A percentile compares a stretch with the other conserved stretches of the same genome.
phyloP scores from a whole-genome alignment of 2,329 filamentous ascomycete species.

The Colletotrichum sidae region DNA sequence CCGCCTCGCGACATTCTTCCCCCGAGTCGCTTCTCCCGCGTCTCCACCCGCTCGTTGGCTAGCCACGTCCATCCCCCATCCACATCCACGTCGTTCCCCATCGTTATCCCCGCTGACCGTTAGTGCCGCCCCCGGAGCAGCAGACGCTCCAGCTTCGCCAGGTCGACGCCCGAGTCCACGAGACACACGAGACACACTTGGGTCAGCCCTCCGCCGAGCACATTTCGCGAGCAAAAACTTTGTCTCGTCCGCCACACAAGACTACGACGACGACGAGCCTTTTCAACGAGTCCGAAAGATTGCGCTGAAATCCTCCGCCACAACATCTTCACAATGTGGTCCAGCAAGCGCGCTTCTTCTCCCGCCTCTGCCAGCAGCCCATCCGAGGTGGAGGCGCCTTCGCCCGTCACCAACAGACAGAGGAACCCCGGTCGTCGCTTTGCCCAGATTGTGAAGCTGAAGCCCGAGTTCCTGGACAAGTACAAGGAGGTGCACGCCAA shows the following conservation, averaged over 20 bases:
- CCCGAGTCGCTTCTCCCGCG: slow-evolving; percentile 22
- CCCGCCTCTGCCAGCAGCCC: slow-evolving; percentile 18
- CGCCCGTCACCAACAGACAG: slow-evolving; percentile 38
- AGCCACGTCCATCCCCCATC: no score
- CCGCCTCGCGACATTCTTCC: slow-evolving; percentile 36
- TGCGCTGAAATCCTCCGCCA: not conserved
- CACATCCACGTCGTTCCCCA: no score
- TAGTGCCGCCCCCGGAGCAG: slow-evolving; percentile 7
- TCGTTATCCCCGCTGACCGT: slow-evolving; percentile 19
- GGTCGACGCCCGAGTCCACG: slow-evolving; percentile 23
- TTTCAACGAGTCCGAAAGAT: not conserved
- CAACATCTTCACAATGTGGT: slow-evolving; percentile 29
- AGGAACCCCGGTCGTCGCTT: slow-evolving; percentile 66
- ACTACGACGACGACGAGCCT: slow-evolving; percentile 14
- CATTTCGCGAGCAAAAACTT: slow-evolving; percentile 23
- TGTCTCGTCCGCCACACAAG: not conserved
- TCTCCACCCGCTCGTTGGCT: slow-evolving; percentile 3
- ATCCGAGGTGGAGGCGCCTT: slow-evolving; percentile 27
- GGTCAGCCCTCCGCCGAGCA: slow-evolving; percentile 25
- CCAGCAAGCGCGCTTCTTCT: slow-evolving; percentile 31
- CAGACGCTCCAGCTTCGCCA: slow-evolving; percentile 25
- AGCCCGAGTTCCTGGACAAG: slow-evolving; percentile 71
- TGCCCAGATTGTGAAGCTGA: slow-evolving; percentile 79
- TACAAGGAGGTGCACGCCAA: slow-evolving; percentile 81
- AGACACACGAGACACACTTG: slow-evolving; percentile 26